Evolutionary conservation across 768 basidiomycete species (phyloP).

Genomic region (Lyophyllum decastes): DNA sequence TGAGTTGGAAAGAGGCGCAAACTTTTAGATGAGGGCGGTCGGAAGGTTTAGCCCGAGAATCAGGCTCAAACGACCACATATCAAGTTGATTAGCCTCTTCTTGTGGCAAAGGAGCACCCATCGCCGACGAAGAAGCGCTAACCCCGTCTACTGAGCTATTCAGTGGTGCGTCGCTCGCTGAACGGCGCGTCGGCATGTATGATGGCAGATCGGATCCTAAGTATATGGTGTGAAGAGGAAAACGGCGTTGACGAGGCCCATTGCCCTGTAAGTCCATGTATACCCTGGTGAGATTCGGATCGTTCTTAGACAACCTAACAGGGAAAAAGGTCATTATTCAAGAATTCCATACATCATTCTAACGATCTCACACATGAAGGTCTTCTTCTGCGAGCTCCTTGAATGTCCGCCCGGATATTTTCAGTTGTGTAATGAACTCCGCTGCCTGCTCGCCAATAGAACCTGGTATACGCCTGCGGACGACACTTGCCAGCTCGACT

Average conservation of each 20-base stretch:
- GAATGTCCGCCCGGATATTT: background rate
- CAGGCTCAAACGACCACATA: background rate
- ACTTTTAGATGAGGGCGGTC: background rate
- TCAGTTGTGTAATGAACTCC: background rate
- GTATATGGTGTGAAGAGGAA: background rate
- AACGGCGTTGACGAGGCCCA: background rate
- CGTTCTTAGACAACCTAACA: background rate
- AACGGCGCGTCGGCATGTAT: background rate
- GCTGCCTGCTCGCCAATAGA: background rate
- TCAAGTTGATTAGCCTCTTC: background rate
- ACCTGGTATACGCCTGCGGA: background rate
- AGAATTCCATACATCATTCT: background rate
- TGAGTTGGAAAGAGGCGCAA: background rate
- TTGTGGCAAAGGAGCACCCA: background rate
- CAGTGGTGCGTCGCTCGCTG: too few relatives aligned
- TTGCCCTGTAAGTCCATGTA: background rate
- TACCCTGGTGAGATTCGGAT: background rate
- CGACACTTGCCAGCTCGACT: background rate
- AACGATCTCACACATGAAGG: background rate
- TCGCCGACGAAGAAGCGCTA: background rate
- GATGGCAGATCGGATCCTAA: background rate
- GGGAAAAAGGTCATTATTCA: background rate
- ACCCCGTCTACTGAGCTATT: too few relatives aligned
- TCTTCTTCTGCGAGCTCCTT: background rate
- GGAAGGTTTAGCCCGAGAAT: background rate